phyloP scores from a whole-genome alignment of 441 rosid species.

The Erodium chrysanthum region DNA sequence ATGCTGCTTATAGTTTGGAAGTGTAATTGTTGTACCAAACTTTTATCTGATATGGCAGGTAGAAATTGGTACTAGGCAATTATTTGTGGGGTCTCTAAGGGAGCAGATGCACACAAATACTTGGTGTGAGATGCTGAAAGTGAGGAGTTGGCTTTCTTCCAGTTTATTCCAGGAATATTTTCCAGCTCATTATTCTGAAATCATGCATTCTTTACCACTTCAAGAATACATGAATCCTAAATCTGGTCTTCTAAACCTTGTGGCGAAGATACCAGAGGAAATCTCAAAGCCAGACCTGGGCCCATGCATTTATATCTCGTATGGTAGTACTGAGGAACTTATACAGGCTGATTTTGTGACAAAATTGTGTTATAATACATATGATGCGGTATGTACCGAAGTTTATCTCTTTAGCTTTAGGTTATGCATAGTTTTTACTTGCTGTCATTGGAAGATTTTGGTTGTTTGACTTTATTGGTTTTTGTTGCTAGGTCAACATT shows the following conservation, averaged over 20 bases:
- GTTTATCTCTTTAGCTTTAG: slow-evolving; percentile 10
- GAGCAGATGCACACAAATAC: slow-evolving; percentile 46
- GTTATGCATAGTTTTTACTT: slow-evolving; percentile 7
- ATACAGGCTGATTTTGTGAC: slow-evolving; percentile 44
- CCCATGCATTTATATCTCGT: slow-evolving; percentile 69
- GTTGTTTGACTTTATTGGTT: slow-evolving; percentile 4
- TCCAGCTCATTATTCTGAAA: slow-evolving; percentile 65
- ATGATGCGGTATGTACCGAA: slow-evolving; percentile 50
- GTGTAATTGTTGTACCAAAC: slow-evolving; percentile 6
- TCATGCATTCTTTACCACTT: slow-evolving; percentile 59
- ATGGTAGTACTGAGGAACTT: slow-evolving; percentile 59
- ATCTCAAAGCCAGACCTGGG: slow-evolving; percentile 52
- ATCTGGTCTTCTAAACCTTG: slow-evolving; percentile 60
- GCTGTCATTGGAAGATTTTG: slow-evolving; percentile 11
- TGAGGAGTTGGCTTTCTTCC: slow-evolving; percentile 91
- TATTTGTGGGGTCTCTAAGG: slow-evolving; percentile 61
- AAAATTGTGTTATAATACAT: slow-evolving; percentile 57
- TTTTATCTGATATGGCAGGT: slow-evolving; percentile 45
- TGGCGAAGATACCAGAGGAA: slow-evolving; percentile 50
- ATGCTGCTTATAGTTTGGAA: neutral
- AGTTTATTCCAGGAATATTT: slow-evolving; percentile 66
- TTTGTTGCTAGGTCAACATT: slow-evolving; percentile 68
- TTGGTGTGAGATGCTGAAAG: slow-evolving; percentile 66
- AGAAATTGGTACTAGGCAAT: slow-evolving; percentile 67
- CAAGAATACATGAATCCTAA: slow-evolving; percentile 78